Percentiles rank a stretch among this genome's conserved stretches.
These are phyloP conservation scores for Fusarium fracticaudum DNA, from an alignment of 2,329 filamentous ascomycete species.

Conservation along the genomic window DNA sequence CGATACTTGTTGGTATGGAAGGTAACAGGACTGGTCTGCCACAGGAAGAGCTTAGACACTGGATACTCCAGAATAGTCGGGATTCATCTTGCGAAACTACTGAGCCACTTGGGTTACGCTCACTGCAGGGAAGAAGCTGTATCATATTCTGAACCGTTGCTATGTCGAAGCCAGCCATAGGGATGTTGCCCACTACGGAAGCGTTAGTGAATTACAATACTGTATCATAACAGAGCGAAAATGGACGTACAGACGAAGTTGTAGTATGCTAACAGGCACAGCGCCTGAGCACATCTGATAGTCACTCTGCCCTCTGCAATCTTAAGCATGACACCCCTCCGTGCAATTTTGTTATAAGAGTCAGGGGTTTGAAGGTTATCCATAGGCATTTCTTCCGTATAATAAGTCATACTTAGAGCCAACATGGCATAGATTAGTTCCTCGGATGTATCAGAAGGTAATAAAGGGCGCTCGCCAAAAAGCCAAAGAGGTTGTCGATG, in stretches of 20 bases:
- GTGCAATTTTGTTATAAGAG: background rate
- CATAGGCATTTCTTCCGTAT: rapidly evolving
- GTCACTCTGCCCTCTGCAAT: constrained; percentile 8
- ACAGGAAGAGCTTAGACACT: background rate
- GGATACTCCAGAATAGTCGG: constrained; percentile 14
- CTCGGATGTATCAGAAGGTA: background rate
- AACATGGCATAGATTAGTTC: constrained; percentile 4
- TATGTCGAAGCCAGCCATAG: constrained; percentile 20
- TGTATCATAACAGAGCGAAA: too few species aligned
- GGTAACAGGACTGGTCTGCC: background rate
- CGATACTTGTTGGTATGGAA: background rate
- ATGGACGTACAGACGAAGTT: background rate
- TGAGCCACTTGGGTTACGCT: background rate
- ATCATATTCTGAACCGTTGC: constrained; percentile 9
- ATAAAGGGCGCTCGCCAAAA: background rate
- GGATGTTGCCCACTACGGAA: background rate
- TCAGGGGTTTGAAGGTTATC: background rate
- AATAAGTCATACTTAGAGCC: background rate
- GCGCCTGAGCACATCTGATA: background rate
- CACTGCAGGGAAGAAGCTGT: background rate
- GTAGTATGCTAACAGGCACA: constrained; percentile 13
- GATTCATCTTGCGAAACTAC: background rate
- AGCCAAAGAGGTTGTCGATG: constrained; percentile 30
- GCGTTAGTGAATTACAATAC: background rate
- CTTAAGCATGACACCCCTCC: constrained; percentile 14